These are phyloP conservation scores for Hortaea werneckii DNA, from an alignment of 2,329 filamentous ascomycete genomes.

Conservation along the genomic window DNA sequence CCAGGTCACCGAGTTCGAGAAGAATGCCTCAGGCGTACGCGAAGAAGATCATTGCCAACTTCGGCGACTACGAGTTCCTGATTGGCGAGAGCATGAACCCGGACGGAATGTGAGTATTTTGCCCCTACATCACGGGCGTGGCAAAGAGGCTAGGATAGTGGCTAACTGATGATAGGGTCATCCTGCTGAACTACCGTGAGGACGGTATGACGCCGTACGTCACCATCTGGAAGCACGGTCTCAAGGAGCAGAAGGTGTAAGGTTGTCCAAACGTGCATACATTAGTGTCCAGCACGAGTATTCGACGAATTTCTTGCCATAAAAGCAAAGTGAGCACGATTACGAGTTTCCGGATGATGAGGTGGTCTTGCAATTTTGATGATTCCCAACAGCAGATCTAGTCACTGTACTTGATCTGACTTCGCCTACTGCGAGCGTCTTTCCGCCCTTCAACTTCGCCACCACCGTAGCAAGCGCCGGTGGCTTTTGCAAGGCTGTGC, in stretches of 20 bases:
- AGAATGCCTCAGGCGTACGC: conserved; percentile 60
- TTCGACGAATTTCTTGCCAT: neutral
- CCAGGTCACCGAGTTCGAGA: conserved; percentile 69
- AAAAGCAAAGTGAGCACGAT: neutral
- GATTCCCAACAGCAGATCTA: neutral
- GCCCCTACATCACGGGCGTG: too few relatives aligned
- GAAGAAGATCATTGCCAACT: conserved; percentile 75
- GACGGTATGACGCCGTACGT: conserved; percentile 87
- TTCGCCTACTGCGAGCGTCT: too few relatives aligned
- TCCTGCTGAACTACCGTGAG: conserved; percentile 95
- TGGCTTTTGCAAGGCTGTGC: too few relatives aligned
- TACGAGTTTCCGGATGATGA: neutral
- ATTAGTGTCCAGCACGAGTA: too few relatives aligned
- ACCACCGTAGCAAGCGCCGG: too few relatives aligned
- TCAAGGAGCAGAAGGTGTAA: conserved; percentile 86
- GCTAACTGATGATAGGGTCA: conserved; percentile 49
- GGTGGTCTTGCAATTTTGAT: neutral
- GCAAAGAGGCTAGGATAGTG: neutral
- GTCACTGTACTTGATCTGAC: neutral
- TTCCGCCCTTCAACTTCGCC: too few relatives aligned
- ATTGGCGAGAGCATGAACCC: conserved; percentile 87
- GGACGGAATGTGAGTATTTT: conserved; percentile 68
- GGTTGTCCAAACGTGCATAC: neutral
- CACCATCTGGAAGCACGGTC: conserved; percentile 90
- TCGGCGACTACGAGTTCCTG: conserved; percentile 95